Evolutionary conservation across 257 asterid species (phyloP), one percentile per base, ranked within the genome.

Genomic region (Penstemon barbatus): DNA sequence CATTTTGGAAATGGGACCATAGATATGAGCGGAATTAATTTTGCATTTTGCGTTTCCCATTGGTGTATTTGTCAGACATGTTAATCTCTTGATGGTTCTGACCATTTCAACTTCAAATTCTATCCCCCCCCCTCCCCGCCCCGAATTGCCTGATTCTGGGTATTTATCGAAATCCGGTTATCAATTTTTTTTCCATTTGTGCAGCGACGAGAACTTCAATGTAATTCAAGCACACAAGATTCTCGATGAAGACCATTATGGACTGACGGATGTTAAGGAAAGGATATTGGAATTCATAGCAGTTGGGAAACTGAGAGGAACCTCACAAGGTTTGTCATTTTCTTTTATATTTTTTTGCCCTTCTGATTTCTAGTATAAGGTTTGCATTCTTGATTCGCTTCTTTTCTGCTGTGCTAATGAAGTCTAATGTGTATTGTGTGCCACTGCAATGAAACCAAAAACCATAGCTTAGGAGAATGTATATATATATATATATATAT

Each of bases 271-370:
- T 84, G 98, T 94, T 62, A 94, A 94, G 84, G 99, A 94, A 81
- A 86, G 99, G 88, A 94, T 94, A 66, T 63, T 94, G 90, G 99
- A 94, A 71, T 94, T 94, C 78, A 94, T 94, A 76, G 99, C 99
- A 33, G 99, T 94, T 70, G 99, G 99, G 69, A 94, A 89, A 77
- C 88, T 94, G 73, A 89, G 99, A 80, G 99, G 97, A 85, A 81
- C 87, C 44, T 81, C 99, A 43, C 99, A 94, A 91, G 99, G 99
- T 94, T 67, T 74, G 82, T 71, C 77, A 52, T 8, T 70, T 67
- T 42, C 42, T 51, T 46, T 44, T 40, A 40, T 9, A 19, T 53
- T 64, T 74, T 57, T 42, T 50, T 71, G 68, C 36, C 8, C 56
- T 44, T 65, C 57, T 54, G 1, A 41, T 65, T 68, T 74, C 38